Base-by-base conservation (phyloP, 192 early-diverging fungal species). In the Coemansia sp. region DNA sequence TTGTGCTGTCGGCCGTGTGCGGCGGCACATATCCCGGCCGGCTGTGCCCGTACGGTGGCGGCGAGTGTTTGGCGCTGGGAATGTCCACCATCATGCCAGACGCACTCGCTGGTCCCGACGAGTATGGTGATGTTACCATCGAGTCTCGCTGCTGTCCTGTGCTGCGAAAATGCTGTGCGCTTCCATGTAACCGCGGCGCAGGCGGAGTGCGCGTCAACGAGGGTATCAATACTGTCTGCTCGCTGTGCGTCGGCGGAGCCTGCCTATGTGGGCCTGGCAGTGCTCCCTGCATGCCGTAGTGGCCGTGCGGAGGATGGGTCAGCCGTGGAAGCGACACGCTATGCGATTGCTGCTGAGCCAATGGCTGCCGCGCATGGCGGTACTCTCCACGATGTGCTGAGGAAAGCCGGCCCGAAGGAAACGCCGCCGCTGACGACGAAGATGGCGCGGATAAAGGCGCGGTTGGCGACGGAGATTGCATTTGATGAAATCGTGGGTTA, bases 391-490 rank as follows among this genome's bases (percentile, higher is more conserved):
- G 35, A 45, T 64, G 39, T 12, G 21, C 31, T 15, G 52, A 43
- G 28, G 44, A 40, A 30, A 59, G 58, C 18, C 51, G 62, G 5
- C 62, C 15, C 26, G 62, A 28, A 21, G 62, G 53, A 11, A 43
- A 50, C 23, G 45, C 43, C 6, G 68, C 50, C 31, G 33, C 16
- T 3, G 68, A 63, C 7, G 57, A 20, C 11, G 45, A 38, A 5
- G 54, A 36, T 13, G 62, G 58, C 13, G 66, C 61, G 11, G 72
- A 57, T 20, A 64, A 19, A 9, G 66, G 57, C 13, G 59, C 60
- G 5, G 70, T 33, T 30, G 46, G 46, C 10, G 65, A 59, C 28
- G 43, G 58, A 10, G 59, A 49, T 7, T 42, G 64, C 6, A 36
- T 19, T 35, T 37, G 52, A 6, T 56, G 46, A 31, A 36, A 13